These are phyloP conservation scores for Cubamyces lactineus DNA, from an alignment of 768 basidiomycete species.

Conservation along the genomic window DNA sequence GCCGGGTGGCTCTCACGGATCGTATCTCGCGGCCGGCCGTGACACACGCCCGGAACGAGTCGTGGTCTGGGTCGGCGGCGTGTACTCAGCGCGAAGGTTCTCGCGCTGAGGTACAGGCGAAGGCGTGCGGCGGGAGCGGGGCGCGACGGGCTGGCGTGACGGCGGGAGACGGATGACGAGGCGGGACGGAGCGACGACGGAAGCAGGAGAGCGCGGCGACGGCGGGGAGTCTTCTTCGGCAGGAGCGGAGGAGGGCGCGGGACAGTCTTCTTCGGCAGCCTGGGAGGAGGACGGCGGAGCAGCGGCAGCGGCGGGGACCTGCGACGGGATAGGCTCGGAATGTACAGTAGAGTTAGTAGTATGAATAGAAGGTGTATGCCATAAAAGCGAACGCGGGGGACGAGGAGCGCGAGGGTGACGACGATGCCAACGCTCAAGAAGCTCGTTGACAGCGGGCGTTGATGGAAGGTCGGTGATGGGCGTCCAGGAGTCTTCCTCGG, in stretches of 20 bases:
- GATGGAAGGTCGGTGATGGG: slow-evolving; percentile 11
- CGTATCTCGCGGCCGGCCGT: slow-evolving; percentile 14
- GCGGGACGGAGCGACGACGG: neutral
- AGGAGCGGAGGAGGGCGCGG: slow-evolving; percentile 4
- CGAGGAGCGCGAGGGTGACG: slow-evolving; percentile 9
- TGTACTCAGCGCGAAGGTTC: slow-evolving; percentile 4
- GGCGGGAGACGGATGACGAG: slow-evolving; percentile 8
- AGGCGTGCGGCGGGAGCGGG: neutral
- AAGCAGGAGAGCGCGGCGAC: neutral
- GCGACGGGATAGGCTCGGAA: neutral
- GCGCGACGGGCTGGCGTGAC: neutral
- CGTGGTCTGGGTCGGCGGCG: slow-evolving; percentile 16
- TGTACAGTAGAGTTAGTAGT: neutral
- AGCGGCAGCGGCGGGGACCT: neutral
- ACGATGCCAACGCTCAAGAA: slow-evolving; percentile 8
- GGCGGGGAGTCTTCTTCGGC: slow-evolving; percentile 8
- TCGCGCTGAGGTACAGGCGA: slow-evolving; percentile 1
- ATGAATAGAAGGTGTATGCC: slow-evolving; percentile 1
- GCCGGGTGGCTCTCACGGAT: slow-evolving; percentile 11
- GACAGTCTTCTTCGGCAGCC: no score
- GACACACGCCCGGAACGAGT: slow-evolving; percentile 14
- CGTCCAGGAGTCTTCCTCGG: slow-evolving; percentile 17
- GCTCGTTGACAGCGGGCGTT: neutral
- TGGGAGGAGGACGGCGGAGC: slow-evolving; percentile 1
- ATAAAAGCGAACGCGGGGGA: neutral